Percentiles rank a stretch among this genome's conserved stretches.
Evolutionary conservation across 1,139 yeast species (phyloP).

Genomic region (Suhomyces ambrosiae): DNA sequence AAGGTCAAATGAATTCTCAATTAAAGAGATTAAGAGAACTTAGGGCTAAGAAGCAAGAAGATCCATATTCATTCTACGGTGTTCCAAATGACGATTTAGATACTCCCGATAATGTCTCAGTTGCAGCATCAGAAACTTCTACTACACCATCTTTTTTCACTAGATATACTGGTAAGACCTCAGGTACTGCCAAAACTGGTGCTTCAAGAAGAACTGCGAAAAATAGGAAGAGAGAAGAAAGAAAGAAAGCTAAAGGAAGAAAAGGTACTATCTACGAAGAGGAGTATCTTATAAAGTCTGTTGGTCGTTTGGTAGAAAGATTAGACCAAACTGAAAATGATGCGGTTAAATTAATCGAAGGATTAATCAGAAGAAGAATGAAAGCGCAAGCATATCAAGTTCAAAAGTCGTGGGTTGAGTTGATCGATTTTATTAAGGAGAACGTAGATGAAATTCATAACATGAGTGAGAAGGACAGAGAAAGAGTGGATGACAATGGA

Average conservation of each 20-base stretch:
- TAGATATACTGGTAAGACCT: conserved; percentile 91
- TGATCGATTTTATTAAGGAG: conserved; percentile 55
- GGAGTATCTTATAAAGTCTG: conserved; percentile 85
- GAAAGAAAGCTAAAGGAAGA: conserved; percentile 95
- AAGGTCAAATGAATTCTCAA: conserved; percentile 82
- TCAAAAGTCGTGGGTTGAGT: conserved; percentile 66
- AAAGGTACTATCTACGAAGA: conserved; percentile 97
- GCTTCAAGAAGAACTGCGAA: conserved; percentile 91
- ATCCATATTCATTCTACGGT: conserved; percentile 84
- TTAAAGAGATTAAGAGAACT: conserved; percentile 80
- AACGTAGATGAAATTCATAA: conserved; percentile 74
- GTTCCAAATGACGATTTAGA: conserved; percentile 62
- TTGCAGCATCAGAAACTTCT: conserved; percentile 93
- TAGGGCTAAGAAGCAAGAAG: conserved; percentile 76
- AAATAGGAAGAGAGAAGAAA: conserved; percentile 90
- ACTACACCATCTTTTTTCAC: conserved; percentile 93
- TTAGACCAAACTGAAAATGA: conserved; percentile 75
- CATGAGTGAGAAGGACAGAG: conserved; percentile 82
- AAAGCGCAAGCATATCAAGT: conserved; percentile 81
- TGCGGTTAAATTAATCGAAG: conserved; percentile 72
- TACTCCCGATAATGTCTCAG: conserved; percentile 88
- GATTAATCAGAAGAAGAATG: conserved; percentile 70
- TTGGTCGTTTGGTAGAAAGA: conserved; percentile 85
- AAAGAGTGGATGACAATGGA: conserved; percentile 87
- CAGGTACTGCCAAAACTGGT: conserved; percentile 95